These are phyloP conservation scores for Penicillium sp. DNA, from an alignment of 2,329 filamentous ascomycete genomes.

Conservation along the genomic window DNA sequence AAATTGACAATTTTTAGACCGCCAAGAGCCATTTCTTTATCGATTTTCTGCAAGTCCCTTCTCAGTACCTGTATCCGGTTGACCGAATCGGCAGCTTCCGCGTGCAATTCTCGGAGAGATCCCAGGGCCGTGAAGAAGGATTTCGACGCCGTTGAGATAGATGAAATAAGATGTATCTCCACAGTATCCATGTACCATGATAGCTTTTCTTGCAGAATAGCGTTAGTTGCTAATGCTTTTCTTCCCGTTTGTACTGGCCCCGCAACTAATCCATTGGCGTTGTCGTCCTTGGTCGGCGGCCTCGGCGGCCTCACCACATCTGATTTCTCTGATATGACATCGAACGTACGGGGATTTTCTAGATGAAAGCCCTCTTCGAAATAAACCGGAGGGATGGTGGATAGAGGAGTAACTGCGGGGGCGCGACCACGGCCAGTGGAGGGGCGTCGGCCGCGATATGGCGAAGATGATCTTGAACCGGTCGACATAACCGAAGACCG, in stretches of 20 bases:
- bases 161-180: conserved; percentile 90
- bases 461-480: conserved; percentile 38
- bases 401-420: conserved; percentile 73
- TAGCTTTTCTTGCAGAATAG: conserved; percentile 92
- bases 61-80: conserved; percentile 72
- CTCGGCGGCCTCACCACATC: conserved; percentile 74
- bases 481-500: conserved; percentile 37
- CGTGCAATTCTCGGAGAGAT: conserved; percentile 79
- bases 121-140: conserved; percentile 94
- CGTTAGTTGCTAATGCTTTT: conserved; percentile 88
- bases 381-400: conserved; percentile 85
- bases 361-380: conserved; percentile 92
- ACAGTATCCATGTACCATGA: conserved; percentile 99
- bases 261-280: conserved; percentile 50
- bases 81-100: conserved; percentile 85
- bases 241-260: conserved; percentile 51
- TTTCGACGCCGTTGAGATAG: conserved; percentile 87
- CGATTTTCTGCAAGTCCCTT: conserved; percentile 68
- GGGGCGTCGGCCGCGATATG: conserved; percentile 45
- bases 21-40: conserved; percentile 75
- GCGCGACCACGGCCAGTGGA: conserved; percentile 48
- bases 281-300: conserved; percentile 46
- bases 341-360: conserved; percentile 91
- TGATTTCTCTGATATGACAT: conserved; percentile 89
- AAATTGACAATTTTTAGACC: conserved; percentile 80